These are phyloP conservation scores for Fonsecaea nubica DNA, from an alignment of 2,329 filamentous ascomycete genomes.

Conservation along the genomic window DNA sequence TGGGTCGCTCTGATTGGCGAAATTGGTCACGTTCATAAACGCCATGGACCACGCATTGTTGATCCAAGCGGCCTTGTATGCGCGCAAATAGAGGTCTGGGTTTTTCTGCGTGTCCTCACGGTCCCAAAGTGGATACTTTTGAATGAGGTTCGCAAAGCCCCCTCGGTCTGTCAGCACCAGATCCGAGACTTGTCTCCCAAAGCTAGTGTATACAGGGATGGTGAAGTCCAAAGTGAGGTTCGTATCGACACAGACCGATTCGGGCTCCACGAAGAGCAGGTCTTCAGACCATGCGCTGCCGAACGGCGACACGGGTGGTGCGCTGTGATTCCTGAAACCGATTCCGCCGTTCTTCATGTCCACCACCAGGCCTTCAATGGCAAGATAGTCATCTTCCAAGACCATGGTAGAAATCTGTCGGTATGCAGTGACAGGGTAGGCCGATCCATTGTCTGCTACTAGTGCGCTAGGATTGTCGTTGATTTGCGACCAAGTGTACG, in stretches of 20 bases:
- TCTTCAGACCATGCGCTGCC: constrained; percentile 57
- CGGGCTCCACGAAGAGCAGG: constrained; percentile 56
- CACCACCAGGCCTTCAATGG: constrained; percentile 47
- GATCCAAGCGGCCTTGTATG: constrained; percentile 14
- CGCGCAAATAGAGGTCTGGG: constrained; percentile 11
- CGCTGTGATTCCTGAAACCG: constrained; percentile 54
- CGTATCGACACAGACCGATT: constrained; percentile 52
- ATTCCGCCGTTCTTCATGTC: constrained; percentile 51
- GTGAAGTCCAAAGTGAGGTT: constrained; percentile 51
- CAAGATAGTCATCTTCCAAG: constrained; percentile 44
- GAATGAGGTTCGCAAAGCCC: constrained; percentile 46
- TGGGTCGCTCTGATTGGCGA: constrained; percentile 11
- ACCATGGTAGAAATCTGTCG: constrained; percentile 43
- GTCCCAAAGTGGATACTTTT: constrained; percentile 5
- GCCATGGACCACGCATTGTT: constrained; percentile 14
- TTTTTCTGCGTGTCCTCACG: constrained; percentile 5
- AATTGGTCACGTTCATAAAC: constrained; percentile 14
- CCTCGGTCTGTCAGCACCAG: constrained; percentile 46
- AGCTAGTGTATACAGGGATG: constrained; percentile 35
- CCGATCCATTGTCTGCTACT: constrained; percentile 3
- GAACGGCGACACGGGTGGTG: constrained; percentile 50
- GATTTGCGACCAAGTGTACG: constrained; percentile 36
- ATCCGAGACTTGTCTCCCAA: not conserved
- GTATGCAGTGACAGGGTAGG: constrained; percentile 34
- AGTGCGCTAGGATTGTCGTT: constrained; percentile 1